A percentile compares a stretch with the other conserved stretches of the same genome.
These are phyloP conservation scores for Cladosporium sp. DNA, from an alignment of 2,329 filamentous ascomycete genomes.

Conservation along the genomic window DNA sequence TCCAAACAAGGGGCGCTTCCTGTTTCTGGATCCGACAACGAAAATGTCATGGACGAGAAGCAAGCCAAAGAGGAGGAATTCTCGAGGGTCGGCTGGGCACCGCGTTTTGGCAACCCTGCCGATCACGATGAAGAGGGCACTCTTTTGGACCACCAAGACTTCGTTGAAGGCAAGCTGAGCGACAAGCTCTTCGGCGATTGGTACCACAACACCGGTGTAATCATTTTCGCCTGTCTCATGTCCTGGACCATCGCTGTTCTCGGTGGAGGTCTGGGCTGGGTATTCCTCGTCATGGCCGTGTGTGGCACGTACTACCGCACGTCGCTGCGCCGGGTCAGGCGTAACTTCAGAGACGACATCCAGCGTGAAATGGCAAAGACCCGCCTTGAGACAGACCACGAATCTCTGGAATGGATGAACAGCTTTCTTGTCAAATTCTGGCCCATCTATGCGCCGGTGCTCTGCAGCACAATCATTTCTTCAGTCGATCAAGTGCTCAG, in stretches of 20 bases:
- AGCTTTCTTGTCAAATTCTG: constrained; percentile 98
- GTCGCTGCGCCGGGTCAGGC: constrained; percentile 84
- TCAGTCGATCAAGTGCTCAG: constrained; percentile 96
- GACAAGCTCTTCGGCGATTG: constrained; percentile 95
- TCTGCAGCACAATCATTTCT: constrained; percentile 86
- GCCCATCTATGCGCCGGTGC: constrained; percentile 95
- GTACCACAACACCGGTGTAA: constrained; percentile 96
- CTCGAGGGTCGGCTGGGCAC: constrained; percentile 76
- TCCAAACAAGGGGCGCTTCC: constrained; percentile 65
- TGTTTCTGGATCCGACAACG: constrained; percentile 49
- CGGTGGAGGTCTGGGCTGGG: constrained; percentile 88
- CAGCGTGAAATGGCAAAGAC: constrained; percentile 83
- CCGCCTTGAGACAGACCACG: constrained; percentile 81
- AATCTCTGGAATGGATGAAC: constrained; percentile 98
- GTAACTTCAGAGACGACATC: constrained; percentile 95
- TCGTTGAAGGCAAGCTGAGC: constrained; percentile 75
- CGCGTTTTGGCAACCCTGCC: constrained; percentile 70
- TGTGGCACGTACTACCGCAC: constrained; percentile 97
- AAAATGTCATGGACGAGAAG: constrained; percentile 1
- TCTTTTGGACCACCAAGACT: constrained; percentile 82
- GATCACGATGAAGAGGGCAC: constrained; percentile 54
- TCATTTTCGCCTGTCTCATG: constrained; percentile 83
- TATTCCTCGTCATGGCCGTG: constrained; percentile 86
- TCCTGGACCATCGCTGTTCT: constrained; percentile 89
- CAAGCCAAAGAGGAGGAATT: constrained; percentile 28